Percentiles rank a stretch among this genome's conserved stretches.
Evolutionary conservation across 495 filamentous ascomycete species (phyloP).

Genomic region (Aspergillus cavernicola): DNA sequence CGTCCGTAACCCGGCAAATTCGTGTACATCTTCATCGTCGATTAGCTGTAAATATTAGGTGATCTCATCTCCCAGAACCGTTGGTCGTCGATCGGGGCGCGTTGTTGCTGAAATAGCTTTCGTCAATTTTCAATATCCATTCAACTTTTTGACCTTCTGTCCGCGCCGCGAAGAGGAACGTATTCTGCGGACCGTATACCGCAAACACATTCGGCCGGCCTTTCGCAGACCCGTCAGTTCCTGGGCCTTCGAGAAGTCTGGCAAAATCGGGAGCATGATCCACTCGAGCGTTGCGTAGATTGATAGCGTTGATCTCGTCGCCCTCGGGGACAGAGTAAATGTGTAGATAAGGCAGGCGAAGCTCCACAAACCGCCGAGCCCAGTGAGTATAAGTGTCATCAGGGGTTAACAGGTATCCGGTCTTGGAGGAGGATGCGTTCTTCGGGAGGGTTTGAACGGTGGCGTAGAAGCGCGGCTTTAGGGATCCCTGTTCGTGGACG

Average conservation of each 20-base stretch:
- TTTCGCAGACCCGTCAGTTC: conserved; percentile 40
- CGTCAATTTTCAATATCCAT: conserved; percentile 82
- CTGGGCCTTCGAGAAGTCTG: conserved; percentile 59
- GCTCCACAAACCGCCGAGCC: conserved; percentile 88
- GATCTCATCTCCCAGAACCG: conserved; percentile 11
- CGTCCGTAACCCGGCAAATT: conserved; percentile 3
- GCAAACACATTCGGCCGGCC: conserved; percentile 77
- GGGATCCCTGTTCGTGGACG: conserved; percentile 26
- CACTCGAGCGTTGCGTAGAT: conserved; percentile 76
- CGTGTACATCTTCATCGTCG: neutral
- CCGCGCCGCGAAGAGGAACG: conserved; percentile 87
- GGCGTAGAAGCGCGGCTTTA: conserved; percentile 58
- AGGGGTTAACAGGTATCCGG: conserved; percentile 79
- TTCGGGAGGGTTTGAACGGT: conserved; percentile 69
- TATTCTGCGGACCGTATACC: conserved; percentile 87
- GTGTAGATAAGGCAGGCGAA: conserved; percentile 88
- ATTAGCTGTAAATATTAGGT: conserved; percentile 9
- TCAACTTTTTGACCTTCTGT: conserved; percentile 87
- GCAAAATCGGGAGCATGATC: conserved; percentile 86
- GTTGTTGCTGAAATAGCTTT: conserved; percentile 50
- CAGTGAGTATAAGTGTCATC: conserved; percentile 68
- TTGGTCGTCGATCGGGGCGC: conserved; percentile 29
- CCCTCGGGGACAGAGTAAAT: conserved; percentile 78
- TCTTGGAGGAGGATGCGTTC: conserved; percentile 71
- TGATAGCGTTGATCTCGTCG: conserved; percentile 86